Evolutionary conservation across 306 rosid species (phyloP).

Genomic region (Malus sieversii): DNA sequence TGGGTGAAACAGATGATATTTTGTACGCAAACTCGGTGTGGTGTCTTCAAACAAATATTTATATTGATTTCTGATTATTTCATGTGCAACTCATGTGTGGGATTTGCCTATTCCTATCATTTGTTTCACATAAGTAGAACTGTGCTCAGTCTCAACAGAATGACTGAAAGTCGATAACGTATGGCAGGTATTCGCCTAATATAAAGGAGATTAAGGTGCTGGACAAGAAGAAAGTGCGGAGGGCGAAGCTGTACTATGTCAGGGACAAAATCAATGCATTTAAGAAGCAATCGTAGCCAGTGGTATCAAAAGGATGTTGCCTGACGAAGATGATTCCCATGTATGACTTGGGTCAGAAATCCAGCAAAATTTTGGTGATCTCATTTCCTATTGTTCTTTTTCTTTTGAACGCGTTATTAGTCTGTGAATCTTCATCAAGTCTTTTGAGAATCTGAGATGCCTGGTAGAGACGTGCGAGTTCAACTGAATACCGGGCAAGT

Average conservation of each 20-base stretch:
- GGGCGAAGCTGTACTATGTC: constrained; percentile 93
- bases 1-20: neutral
- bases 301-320: neutral
- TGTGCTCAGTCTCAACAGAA: constrained; percentile 3
- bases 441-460: neutral
- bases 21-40: neutral
- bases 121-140: constrained; percentile 5
- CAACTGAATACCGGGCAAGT: neutral
- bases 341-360: constrained; percentile 1
- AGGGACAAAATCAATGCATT: constrained; percentile 88
- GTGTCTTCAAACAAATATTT: neutral
- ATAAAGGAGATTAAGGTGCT: constrained; percentile 94
- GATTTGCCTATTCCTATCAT: neutral
- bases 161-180: neutral
- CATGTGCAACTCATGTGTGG: neutral
- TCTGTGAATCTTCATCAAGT: neutral
- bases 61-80: neutral
- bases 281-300: constrained; percentile 37
- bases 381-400: neutral
- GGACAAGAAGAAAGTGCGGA: constrained; percentile 87
- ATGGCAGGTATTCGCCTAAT: constrained; percentile 92
- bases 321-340: neutral
- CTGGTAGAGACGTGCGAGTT: neutral
- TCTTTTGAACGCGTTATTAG: neutral
- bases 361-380: neutral